Evolutionary conservation across 2,329 filamentous ascomycete species (phyloP).

Genomic region (Hymenoscyphus scutula): DNA sequence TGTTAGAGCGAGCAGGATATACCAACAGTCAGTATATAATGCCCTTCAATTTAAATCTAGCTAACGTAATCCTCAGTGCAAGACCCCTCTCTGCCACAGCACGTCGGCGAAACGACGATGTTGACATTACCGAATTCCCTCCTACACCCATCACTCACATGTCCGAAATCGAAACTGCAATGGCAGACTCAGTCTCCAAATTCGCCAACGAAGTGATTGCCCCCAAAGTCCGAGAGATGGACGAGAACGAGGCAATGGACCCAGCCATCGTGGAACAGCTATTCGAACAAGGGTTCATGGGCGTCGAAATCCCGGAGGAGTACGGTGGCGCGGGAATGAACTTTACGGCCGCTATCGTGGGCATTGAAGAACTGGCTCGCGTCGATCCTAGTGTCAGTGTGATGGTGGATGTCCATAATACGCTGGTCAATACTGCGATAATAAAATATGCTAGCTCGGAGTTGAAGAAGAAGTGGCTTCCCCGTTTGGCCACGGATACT

Average conservation of each 20-base stretch:
- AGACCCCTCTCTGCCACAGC: conserved; percentile 62
- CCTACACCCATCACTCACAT: conserved; percentile 93
- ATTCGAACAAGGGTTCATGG: conserved; percentile 97
- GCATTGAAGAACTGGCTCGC: conserved; percentile 92
- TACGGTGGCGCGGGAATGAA: conserved; percentile 98
- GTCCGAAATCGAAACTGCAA: conserved; percentile 83
- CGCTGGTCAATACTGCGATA: conserved; percentile 90
- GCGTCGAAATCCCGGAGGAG: conserved; percentile 95
- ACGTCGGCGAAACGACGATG: conserved; percentile 49
- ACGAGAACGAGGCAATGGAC: conserved; percentile 95
- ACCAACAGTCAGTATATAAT: conserved; percentile 40
- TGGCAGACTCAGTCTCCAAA: conserved; percentile 86
- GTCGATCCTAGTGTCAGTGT: conserved; percentile 95
- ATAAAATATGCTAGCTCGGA: conserved; percentile 77
- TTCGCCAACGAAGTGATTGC: conserved; percentile 87
- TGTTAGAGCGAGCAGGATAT: conserved; percentile 38
- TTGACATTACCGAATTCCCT: conserved; percentile 71
- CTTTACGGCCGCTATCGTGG: conserved; percentile 93
- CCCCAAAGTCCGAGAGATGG: conserved; percentile 94
- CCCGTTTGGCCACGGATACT: conserved; percentile 83
- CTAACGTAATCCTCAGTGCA: conserved; percentile 32
- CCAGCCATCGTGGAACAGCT: conserved; percentile 81
- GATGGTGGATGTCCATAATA: conserved; percentile 96
- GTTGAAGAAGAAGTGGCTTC: conserved; percentile 82
- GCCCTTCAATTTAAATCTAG: not conserved